Evolutionary conservation across 2,329 filamentous ascomycete genomes (phyloP).

Genomic region (Aciculosporium take): DNA sequence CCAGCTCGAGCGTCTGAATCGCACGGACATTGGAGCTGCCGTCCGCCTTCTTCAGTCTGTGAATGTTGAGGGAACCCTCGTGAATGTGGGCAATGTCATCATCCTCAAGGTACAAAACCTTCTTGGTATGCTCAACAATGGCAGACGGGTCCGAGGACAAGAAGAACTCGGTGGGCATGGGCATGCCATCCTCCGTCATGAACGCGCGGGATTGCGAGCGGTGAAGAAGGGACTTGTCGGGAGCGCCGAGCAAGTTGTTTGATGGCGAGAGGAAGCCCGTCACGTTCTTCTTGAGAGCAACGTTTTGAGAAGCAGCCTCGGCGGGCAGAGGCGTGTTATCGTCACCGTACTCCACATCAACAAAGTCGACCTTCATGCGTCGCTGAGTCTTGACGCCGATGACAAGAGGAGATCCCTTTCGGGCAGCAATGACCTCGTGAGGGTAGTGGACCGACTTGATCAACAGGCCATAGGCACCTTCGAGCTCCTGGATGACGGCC

Average conservation of each 20-base stretch:
- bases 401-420: slow-evolving; percentile 95
- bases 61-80: slow-evolving; percentile 97
- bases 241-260: slow-evolving; percentile 56
- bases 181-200: slow-evolving; percentile 94
- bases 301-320: slow-evolving; percentile 90
- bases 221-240: slow-evolving; percentile 96
- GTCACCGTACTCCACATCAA: slow-evolving; percentile 94
- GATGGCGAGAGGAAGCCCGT: slow-evolving; percentile 53
- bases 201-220: slow-evolving; percentile 97
- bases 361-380: slow-evolving; percentile 99
- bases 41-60: slow-evolving; percentile 92
- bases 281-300: slow-evolving; percentile 81
- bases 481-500: slow-evolving; percentile 94
- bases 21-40: slow-evolving; percentile 92
- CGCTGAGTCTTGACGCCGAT: slow-evolving; percentile 93
- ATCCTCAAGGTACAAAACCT: slow-evolving; percentile 98
- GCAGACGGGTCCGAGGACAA: slow-evolving; percentile 95
- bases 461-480: slow-evolving; percentile 92
- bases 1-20: slow-evolving; percentile 96
- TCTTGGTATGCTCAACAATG: slow-evolving; percentile 99
- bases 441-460: slow-evolving; percentile 98
- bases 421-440: slow-evolving; percentile 91
- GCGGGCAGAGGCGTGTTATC: slow-evolving; percentile 73
- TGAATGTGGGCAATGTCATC: slow-evolving; percentile 99
- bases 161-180: slow-evolving; percentile 98